Percentiles rank a stretch among this genome's conserved stretches.
Evolutionary conservation across 2,329 filamentous ascomycete species (phyloP).

Genomic region (Ophiostoma populinum): DNA sequence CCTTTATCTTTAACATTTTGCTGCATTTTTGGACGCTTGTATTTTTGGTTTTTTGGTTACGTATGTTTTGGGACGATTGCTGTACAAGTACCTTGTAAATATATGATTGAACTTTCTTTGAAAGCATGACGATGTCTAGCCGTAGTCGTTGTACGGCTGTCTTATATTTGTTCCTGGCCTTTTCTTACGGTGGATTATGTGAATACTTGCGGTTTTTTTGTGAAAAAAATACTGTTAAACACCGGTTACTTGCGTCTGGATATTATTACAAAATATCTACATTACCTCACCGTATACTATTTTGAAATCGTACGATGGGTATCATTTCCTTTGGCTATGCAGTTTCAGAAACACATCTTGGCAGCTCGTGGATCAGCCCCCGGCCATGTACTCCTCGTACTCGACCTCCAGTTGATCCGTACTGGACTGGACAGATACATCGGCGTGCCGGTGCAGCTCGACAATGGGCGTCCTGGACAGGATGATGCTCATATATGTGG

Average conservation of each 20-base stretch:
- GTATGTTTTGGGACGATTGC: too few species aligned
- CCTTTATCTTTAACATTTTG: too few species aligned
- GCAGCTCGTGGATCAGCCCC: neutral
- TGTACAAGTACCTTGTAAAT: too few species aligned
- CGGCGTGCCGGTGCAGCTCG: constrained; percentile 32
- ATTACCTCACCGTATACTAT: too few species aligned
- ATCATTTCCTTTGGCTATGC: neutral
- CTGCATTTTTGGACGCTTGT: too few species aligned
- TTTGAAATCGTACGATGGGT: too few species aligned
- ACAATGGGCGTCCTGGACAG: constrained; percentile 35
- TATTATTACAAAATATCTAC: neutral
- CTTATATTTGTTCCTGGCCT: neutral
- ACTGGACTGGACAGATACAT: constrained; percentile 30
- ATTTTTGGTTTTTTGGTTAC: too few species aligned
- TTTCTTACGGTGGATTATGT: neutral
- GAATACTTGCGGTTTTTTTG: neutral
- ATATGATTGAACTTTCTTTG: too few species aligned
- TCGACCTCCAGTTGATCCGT: constrained; percentile 15
- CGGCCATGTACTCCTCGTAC: constrained; percentile 12
- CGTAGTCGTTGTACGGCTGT: neutral
- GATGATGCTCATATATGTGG: constrained; percentile 42
- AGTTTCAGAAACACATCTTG: neutral
- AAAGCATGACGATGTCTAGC: too few species aligned
- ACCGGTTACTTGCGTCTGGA: neutral
- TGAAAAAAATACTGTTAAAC: neutral